A percentile compares a stretch with the other conserved stretches of the same genome.
phyloP scores from a whole-genome alignment of 2,329 filamentous ascomycete genomes.

The Chaetomium strumarium region DNA sequence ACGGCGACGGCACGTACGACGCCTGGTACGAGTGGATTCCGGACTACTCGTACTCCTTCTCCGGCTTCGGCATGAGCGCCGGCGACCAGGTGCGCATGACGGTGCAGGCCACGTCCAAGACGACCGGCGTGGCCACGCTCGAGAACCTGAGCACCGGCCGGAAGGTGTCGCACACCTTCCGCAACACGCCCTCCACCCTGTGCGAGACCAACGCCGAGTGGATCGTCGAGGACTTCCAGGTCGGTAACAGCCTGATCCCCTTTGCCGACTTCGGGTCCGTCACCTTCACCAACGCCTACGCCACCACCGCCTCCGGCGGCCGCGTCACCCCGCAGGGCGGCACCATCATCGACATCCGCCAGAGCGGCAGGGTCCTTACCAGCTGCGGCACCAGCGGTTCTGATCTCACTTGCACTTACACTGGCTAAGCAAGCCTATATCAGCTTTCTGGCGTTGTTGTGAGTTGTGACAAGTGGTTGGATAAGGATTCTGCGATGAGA shows the following conservation, averaged over 20 bases:
- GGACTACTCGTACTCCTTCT: slow-evolving; percentile 38
- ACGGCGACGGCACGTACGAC: slow-evolving; percentile 41
- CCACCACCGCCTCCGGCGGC: slow-evolving; percentile 29
- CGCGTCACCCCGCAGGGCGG: slow-evolving; percentile 33
- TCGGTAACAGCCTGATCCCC: slow-evolving; percentile 34
- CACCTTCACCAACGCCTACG: slow-evolving; percentile 37
- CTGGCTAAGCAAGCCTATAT: background rate
- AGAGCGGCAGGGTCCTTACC: slow-evolving; percentile 21
- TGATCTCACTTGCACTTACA: background rate
- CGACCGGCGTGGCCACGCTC: slow-evolving; percentile 38
- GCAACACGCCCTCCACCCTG: slow-evolving; percentile 37
- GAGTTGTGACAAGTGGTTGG: too few species aligned
- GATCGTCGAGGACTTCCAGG: slow-evolving; percentile 54
- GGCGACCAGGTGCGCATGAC: slow-evolving; percentile 27
- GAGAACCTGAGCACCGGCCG: slow-evolving; percentile 45
- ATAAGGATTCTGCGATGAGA: too few species aligned
- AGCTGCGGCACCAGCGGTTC: background rate
- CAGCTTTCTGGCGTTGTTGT: too few species aligned
- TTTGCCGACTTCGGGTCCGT: slow-evolving; percentile 44
- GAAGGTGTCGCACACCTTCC: slow-evolving; percentile 46
- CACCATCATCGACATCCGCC: slow-evolving; percentile 34
- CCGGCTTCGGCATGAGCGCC: slow-evolving; percentile 21
- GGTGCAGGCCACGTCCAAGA: slow-evolving; percentile 35
- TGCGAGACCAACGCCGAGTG: slow-evolving; percentile 56
- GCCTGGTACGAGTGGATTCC: slow-evolving; percentile 60